Base-by-base conservation (phyloP, 169 alveolate species). In the Plasmodium cynomolgi region DNA sequence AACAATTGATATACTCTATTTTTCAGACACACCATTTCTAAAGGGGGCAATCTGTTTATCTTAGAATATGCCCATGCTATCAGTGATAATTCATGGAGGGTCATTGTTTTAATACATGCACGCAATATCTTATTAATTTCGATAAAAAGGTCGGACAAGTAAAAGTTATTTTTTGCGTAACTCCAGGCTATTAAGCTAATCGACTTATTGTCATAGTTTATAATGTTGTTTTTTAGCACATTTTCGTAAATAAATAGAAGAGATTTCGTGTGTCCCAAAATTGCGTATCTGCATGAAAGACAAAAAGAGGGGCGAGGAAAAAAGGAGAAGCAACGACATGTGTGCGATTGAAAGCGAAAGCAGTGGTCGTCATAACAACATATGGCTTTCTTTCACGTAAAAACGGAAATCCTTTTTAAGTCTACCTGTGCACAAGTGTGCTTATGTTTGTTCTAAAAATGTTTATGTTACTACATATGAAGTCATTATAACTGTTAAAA, bases 131-230 rank as follows among this genome's bases (percentile, higher is more conserved):
- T 88, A 88, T 88, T 88, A 56, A 88, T 88, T 80, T 88, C 94
- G 58, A 88, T 80, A 88, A 88, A 88, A 56, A 88, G 94, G 54
- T 88, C 90, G 47, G 94, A 77, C 56, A 88, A 80, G 81, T 88
- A 88, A 62, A 88, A 88, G 83, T 79, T 88, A 39, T 88, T 88
- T 88, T 88, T 88, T 39, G 94, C 94, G 71, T 88, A 88, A 80
- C 94, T 88, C 94, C 94, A 88, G 72, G 94, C 94, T 79, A 88
- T 88, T 88, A 88, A 62, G 37, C 94, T 88, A 88, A 88, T 80
- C 71, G 94, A 56, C 56, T 88, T 88, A 17, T 88, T 88, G 81
- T 88, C 94, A 47, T 88, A 88, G 83, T 88, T 88, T 88, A 88
- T 34, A 58, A 88, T 88, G 75, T 88, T 88, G 83, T 88, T 88